Conservation (phyloP, 169 alveolate genomes). For the Babesia microti region DNA sequence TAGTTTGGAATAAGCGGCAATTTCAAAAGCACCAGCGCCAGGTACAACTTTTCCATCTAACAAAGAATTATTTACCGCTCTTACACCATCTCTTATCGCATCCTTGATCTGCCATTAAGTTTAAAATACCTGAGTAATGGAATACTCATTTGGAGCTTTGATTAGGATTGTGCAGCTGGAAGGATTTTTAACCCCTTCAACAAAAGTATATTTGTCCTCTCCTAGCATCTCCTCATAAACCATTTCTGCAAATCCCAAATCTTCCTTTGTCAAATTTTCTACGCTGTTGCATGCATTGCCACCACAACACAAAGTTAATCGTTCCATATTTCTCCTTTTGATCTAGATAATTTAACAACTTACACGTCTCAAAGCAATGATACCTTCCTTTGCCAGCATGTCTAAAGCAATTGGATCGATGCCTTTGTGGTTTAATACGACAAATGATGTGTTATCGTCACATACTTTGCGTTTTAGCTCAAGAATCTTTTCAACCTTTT, state of each 20-base stretch:
- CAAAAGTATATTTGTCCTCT: constrained; percentile 95
- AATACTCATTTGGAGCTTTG: constrained; percentile 95
- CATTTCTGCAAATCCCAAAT: constrained; percentile 92
- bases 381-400: constrained; percentile 94
- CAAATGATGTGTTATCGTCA: constrained; percentile 70
- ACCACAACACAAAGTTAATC: constrained; percentile 95
- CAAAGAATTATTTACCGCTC: constrained; percentile 91
- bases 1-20: constrained; percentile 78
- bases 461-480: constrained; percentile 77
- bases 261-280: constrained; percentile 87
- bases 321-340: constrained; percentile 95
- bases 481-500: constrained; percentile 88
- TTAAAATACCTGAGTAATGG: constrained; percentile 71
- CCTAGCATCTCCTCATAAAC: constrained; percentile 90
- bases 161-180: constrained; percentile 90
- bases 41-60: constrained; percentile 90
- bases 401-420: constrained; percentile 98
- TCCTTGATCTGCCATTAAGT: constrained; percentile 69
- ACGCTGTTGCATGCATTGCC: constrained; percentile 95
- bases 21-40: constrained; percentile 98
- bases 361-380: constrained; percentile 91
- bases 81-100: constrained; percentile 94
- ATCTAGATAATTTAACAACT: constrained; percentile 19
- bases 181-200: constrained; percentile 93
- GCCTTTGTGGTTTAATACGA: constrained; percentile 96